Percentiles rank a stretch among this genome's conserved stretches.
These are phyloP conservation scores for Termitomyces sp. DNA, from an alignment of 768 basidiomycete genomes.

Conservation along the genomic window DNA sequence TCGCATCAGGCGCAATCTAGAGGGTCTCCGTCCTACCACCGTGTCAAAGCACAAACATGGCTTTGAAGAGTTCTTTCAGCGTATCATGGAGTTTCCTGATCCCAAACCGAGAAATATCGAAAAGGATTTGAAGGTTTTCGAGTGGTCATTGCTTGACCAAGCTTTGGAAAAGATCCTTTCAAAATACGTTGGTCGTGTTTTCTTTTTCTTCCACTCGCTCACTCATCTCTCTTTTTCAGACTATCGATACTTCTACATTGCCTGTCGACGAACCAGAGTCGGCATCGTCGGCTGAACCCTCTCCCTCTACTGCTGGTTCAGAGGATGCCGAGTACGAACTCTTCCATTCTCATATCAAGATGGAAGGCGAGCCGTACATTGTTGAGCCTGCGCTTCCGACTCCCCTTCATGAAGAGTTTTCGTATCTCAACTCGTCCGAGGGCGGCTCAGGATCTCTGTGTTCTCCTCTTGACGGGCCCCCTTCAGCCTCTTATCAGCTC, in stretches of 20 bases:
- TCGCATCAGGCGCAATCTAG: constrained; percentile 88
- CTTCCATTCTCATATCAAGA: constrained; percentile 7
- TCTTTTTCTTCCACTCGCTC: neutral
- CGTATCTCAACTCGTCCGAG: constrained; percentile 18
- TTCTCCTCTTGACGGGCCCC: constrained; percentile 25
- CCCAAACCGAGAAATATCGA: constrained; percentile 97
- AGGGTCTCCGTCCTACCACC: constrained; percentile 87
- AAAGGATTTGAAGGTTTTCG: constrained; percentile 90
- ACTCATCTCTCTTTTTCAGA: constrained; percentile 21
- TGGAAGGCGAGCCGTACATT: constrained; percentile 12
- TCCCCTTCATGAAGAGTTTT: constrained; percentile 23
- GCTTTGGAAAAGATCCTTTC: constrained; percentile 76
- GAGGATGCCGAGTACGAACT: constrained; percentile 15
- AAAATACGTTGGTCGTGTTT: constrained; percentile 61
- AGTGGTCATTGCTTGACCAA: constrained; percentile 64
- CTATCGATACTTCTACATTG: constrained; percentile 38
- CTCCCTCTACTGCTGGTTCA: constrained; percentile 18
- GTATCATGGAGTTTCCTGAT: constrained; percentile 93
- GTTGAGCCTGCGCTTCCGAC: constrained; percentile 9
- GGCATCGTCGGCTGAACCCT: constrained; percentile 21
- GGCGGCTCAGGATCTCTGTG: constrained; percentile 22
- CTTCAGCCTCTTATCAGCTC: constrained; percentile 7
- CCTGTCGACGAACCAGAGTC: constrained; percentile 25
- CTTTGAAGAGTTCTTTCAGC: constrained; percentile 84
- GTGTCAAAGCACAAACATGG: constrained; percentile 81